Conservation (phyloP, 495 filamentous ascomycete species). For the Cercophora samala region DNA sequence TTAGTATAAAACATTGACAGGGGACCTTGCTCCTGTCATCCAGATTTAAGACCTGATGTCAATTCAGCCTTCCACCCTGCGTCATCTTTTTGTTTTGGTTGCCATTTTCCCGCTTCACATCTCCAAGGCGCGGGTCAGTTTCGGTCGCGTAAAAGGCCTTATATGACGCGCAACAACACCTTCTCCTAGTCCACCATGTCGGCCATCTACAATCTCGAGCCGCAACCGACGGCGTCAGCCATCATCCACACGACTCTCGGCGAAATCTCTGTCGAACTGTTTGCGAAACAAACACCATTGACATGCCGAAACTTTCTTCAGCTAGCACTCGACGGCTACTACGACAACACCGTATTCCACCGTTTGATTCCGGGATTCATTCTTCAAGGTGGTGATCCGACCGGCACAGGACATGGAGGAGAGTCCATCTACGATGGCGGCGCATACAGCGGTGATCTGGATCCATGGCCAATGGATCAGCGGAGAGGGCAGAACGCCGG, state of each 20-base stretch:
- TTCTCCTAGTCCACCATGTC: slow-evolving; percentile 58
- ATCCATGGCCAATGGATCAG: slow-evolving; percentile 62
- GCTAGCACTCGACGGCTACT: slow-evolving; percentile 90
- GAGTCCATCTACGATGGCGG: slow-evolving; percentile 87
- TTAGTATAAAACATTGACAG: neutral
- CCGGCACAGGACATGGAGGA: slow-evolving; percentile 82
- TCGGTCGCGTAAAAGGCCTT: neutral
- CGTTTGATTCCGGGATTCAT: slow-evolving; percentile 89
- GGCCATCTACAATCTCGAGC: slow-evolving; percentile 88
- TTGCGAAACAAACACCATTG: slow-evolving; percentile 87
- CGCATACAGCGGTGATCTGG: slow-evolving; percentile 61
- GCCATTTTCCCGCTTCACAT: neutral
- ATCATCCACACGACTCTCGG: slow-evolving; percentile 85
- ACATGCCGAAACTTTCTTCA: slow-evolving; percentile 95
- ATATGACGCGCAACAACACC: neutral
- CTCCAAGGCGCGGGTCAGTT: neutral
- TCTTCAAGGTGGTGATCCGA: slow-evolving; percentile 85
- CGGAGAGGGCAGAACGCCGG: slow-evolving; percentile 55
- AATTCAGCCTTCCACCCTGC: neutral
- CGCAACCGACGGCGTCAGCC: slow-evolving; percentile 83
- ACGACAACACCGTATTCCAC: slow-evolving; percentile 88
- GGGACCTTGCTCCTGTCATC: neutral
- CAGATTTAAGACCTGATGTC: neutral
- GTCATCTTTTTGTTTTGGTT: neutral
- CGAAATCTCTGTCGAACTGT: slow-evolving; percentile 85